phyloP scores from a whole-genome alignment of 768 basidiomycete genomes.

The Tricholoma sp. region DNA sequence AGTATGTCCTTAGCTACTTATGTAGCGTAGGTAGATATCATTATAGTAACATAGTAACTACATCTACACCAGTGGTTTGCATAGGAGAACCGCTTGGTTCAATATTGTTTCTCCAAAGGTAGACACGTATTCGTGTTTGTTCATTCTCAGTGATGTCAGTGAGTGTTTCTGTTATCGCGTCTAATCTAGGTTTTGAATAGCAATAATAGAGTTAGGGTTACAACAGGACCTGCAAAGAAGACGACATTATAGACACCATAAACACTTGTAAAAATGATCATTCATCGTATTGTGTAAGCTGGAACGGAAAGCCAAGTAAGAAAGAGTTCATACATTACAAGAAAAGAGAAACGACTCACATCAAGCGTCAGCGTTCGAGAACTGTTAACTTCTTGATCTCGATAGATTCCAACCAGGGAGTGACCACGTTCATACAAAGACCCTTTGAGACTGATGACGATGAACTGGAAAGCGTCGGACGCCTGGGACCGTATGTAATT shows the following conservation, averaged over 20 bases:
- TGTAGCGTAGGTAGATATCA: too few species aligned
- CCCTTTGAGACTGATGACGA: constrained; percentile 95
- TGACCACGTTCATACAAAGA: constrained; percentile 88
- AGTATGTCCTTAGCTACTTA: too few species aligned
- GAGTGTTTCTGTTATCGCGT: too few species aligned
- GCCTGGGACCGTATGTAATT: constrained; percentile 87
- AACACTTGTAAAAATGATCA: constrained; percentile 10
- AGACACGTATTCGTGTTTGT: too few species aligned
- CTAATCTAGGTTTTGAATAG: too few species aligned
- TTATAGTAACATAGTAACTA: too few species aligned
- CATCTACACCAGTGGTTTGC: too few species aligned
- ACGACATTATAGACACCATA: background rate
- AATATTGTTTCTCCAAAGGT: too few species aligned
- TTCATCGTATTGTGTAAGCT: constrained; percentile 65
- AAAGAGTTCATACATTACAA: background rate
- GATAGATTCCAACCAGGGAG: constrained; percentile 89
- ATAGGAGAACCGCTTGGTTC: too few species aligned
- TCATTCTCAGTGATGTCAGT: too few species aligned
- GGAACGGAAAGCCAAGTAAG: background rate
- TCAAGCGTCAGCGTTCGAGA: constrained; percentile 90
- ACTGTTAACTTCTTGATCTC: constrained; percentile 91
- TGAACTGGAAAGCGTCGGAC: constrained; percentile 85
- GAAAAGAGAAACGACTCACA: constrained; percentile 38
- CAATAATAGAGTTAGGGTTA: too few species aligned
- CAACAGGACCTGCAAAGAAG: background rate